Evolutionary conservation across 495 filamentous ascomycete species (phyloP).

Genomic region (Thozetella sp.): DNA sequence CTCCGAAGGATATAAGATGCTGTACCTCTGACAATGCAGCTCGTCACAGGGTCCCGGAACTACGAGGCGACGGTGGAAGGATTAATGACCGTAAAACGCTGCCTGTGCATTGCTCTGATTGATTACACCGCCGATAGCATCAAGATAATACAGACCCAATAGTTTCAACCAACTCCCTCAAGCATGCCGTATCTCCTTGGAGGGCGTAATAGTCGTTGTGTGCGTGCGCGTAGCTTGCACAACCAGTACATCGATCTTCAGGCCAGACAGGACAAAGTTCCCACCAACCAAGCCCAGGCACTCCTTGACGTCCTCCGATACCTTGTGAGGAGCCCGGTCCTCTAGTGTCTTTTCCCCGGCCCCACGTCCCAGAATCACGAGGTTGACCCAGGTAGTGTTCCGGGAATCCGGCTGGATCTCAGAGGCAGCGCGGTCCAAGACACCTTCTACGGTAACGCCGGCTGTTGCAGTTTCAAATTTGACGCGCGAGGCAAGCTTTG

Average conservation of each 20-base stretch:
- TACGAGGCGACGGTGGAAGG: too few relatives aligned
- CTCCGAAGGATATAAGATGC: too few relatives aligned
- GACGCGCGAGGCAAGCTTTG: constrained; percentile 2
- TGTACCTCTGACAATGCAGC: too few relatives aligned
- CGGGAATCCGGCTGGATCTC: not conserved
- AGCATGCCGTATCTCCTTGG: too few relatives aligned
- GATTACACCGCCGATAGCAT: too few relatives aligned
- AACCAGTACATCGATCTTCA: constrained; percentile 70
- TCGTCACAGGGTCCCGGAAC: too few relatives aligned
- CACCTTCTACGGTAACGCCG: not conserved
- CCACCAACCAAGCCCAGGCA: constrained; percentile 69
- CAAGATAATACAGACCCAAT: too few relatives aligned
- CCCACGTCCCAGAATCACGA: constrained; percentile 5
- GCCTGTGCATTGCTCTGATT: too few relatives aligned
- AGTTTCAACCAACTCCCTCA: too few relatives aligned
- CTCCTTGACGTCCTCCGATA: constrained; percentile 41
- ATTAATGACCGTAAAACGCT: too few relatives aligned
- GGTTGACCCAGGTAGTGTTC: constrained; percentile 1
- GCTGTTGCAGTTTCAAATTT: constrained; percentile 1
- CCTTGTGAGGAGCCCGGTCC: not conserved
- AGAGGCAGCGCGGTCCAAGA: not conserved
- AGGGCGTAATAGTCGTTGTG: too few relatives aligned
- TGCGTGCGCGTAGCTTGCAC: constrained; percentile 75
- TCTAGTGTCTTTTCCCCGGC: not conserved
- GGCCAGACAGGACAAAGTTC: constrained; percentile 55